Conservation (phyloP, 106 monocot species). For the Phalaenopsis aphrodite region DNA sequence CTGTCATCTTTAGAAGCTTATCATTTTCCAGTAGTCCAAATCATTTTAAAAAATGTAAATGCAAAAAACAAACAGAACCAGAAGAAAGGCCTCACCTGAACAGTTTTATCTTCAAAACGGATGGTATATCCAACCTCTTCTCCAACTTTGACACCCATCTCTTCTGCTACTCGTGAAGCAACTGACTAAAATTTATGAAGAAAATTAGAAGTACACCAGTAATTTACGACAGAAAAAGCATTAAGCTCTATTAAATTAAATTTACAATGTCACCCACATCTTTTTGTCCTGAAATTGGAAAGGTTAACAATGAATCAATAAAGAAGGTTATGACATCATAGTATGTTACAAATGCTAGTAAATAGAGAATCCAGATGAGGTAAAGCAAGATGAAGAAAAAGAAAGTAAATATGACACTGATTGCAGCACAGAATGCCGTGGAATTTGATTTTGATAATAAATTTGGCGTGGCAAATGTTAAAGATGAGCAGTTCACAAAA, state of each 20-base stretch:
- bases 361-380: not conserved
- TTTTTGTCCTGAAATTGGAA: not conserved
- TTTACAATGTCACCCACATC: not conserved
- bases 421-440: not conserved
- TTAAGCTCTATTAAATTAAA: not conserved
- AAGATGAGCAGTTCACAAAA: not conserved
- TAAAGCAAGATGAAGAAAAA: not conserved
- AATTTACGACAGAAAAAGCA: not conserved
- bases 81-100: constrained; percentile 33
- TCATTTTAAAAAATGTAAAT: not conserved
- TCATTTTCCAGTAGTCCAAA: not conserved
- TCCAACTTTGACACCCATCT: constrained; percentile 91
- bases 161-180: constrained; percentile 87
- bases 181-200: constrained; percentile 52
- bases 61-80: constrained; percentile 8
- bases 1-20: not conserved
- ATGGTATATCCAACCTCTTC: constrained; percentile 98
- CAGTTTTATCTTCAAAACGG: constrained; percentile 87
- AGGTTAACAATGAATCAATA: not conserved
- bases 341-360: not conserved
- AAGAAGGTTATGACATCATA: constrained; percentile 1
- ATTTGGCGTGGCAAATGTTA: not conserved
- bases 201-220: not conserved
- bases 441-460: not conserved
- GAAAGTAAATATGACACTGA: not conserved